These are phyloP conservation scores for Babesia caballi DNA, from an alignment of 169 alveolate genomes.

Conservation along the genomic window DNA sequence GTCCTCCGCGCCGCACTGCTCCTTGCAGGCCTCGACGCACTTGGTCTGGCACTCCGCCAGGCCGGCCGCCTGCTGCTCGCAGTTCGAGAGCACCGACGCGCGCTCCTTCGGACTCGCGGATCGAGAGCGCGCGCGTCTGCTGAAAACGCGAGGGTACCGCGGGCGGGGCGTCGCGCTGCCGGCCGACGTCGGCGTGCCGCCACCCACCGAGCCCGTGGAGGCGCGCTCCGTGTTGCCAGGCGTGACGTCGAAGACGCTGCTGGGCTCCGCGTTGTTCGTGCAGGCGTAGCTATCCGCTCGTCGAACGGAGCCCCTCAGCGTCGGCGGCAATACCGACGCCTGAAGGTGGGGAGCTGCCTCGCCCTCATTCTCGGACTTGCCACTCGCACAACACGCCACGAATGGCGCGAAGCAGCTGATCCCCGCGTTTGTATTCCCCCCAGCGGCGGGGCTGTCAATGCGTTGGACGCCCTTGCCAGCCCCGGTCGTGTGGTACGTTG, in stretches of 20 bases:
- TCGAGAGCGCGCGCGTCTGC: background rate
- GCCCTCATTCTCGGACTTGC: no score
- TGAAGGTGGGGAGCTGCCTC: background rate
- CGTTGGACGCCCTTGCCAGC: background rate
- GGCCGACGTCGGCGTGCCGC: background rate
- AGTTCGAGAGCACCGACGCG: background rate
- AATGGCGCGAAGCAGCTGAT: no score
- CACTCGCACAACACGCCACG: no score
- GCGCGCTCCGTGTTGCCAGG: background rate
- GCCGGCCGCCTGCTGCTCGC: no score
- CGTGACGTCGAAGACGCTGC: background rate
- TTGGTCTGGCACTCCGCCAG: background rate
- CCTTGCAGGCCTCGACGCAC: background rate
- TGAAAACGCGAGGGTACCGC: constrained; percentile 4
- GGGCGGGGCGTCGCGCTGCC: background rate
- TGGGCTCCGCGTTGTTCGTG: background rate
- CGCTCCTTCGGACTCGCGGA: background rate
- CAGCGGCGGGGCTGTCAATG: no score
- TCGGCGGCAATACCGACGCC: background rate
- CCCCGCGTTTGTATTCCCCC: no score
- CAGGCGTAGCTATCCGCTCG: background rate
- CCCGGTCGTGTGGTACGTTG: constrained; percentile 7
- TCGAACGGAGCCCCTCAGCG: background rate
- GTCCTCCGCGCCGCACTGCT: background rate
- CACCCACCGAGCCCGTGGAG: no score